Evolutionary conservation across 371 early-diverging fungal genomes (phyloP).

Genomic region (Haplosporangium sp.): DNA sequence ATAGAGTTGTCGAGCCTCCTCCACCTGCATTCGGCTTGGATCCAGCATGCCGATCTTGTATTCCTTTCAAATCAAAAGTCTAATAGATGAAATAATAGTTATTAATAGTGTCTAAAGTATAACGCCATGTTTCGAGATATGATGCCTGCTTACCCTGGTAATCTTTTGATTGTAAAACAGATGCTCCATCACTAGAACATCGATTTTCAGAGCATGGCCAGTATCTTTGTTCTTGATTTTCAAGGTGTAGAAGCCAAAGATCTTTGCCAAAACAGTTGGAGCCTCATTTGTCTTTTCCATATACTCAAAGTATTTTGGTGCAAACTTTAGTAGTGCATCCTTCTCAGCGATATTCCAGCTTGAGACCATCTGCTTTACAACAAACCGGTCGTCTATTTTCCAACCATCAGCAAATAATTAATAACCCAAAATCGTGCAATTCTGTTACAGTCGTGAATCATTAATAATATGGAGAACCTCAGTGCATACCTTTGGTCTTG

Average conservation of each 20-base stretch:
- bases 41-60: constrained; percentile 67
- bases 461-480: not conserved
- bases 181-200: constrained; percentile 96
- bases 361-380: constrained; percentile 89
- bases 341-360: constrained; percentile 82
- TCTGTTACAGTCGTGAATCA: no score
- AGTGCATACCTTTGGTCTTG: constrained; percentile 66
- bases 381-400: constrained; percentile 81
- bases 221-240: constrained; percentile 77
- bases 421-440: no score
- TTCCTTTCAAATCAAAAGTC: constrained; percentile 94
- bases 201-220: constrained; percentile 74
- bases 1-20: constrained; percentile 65
- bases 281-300: constrained; percentile 71
- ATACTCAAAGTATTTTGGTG: constrained; percentile 92
- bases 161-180: constrained; percentile 84
- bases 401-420: not conserved
- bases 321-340: constrained; percentile 89
- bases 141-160: constrained; percentile 57
- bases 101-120: not conserved
- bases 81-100: constrained; percentile 18
- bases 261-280: constrained; percentile 90
- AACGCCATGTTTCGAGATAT: not conserved
- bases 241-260: constrained; percentile 92
- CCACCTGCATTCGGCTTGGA: constrained; percentile 31